Evolutionary conservation across 257 asterid species (phyloP), one percentile per base, ranked within the genome.

Genomic region (Scutellaria baicalensis): DNA sequence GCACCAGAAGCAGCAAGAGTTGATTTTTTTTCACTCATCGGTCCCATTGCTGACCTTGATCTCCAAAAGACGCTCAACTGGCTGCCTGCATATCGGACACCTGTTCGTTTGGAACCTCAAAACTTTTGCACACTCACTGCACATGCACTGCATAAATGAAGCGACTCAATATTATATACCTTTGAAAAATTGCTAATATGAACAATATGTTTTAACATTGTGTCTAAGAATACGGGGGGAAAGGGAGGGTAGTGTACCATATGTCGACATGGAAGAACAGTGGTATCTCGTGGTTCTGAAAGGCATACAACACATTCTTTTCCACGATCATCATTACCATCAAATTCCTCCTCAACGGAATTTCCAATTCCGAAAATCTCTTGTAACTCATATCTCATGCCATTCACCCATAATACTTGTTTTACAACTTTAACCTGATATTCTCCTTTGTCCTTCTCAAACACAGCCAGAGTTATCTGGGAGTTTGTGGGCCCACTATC

Each of bases 1-100:
- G 45, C 27, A 18, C 2, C 14, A n/a, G 42, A 43, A 17, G 44
- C 43, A 64, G 72, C 63, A n/a, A 52, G 8, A 61, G 42, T 38
- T 33, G 68, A 69, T 21, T 39, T 61, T 63, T 85, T 75, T 51
- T 84, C 78, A 68, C 73, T 90, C 85, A 18, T 87, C 92, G 44
- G 74, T 61, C 51, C 82, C 90, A 58, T 79, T 84, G 78, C 70
- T 84, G 69, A 89, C 93, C 78, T 89, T 86, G 79, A 94, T 94
- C 96, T 91, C 98, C 78, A 94, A 76, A 64, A 91, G 96, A 48
- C 96, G 89, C 86, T 91, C 99, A 3, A 91, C 92, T 4, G 97
- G 96, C 73, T 94, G 98, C 68, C 99, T 85, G 86, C 98, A 94
- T 52, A 91, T 94, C 5, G 99, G 99, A 58, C 99, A 94, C 71